Conservation (phyloP, 2,329 filamentous ascomycete genomes). For the Alternaria sp. region DNA sequence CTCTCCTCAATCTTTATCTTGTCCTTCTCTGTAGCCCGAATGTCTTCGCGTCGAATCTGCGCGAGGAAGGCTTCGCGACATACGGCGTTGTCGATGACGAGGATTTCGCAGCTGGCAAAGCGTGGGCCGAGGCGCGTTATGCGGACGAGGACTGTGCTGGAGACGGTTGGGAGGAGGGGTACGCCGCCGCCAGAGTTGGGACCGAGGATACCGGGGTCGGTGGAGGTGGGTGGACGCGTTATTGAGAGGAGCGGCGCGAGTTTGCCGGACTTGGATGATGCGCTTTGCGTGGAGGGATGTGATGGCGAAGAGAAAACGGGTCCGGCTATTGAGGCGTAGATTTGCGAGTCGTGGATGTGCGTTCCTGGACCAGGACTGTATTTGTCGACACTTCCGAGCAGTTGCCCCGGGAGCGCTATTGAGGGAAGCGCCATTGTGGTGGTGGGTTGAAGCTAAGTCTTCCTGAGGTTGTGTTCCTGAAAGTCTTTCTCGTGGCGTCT, state of each 20-base stretch:
- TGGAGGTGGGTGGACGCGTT: constrained; percentile 25
- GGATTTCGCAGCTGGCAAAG: constrained; percentile 84
- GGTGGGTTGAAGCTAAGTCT: neutral
- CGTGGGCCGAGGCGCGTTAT: constrained; percentile 85
- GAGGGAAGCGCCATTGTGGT: constrained; percentile 44
- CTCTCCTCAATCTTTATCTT: constrained; percentile 89
- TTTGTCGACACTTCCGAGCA: constrained; percentile 71
- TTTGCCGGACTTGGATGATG: constrained; percentile 60
- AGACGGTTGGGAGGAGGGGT: constrained; percentile 81
- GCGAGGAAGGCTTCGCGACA: constrained; percentile 84
- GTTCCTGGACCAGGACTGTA: constrained; percentile 82
- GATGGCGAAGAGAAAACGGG: constrained; percentile 57
- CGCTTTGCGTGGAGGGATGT: constrained; percentile 53
- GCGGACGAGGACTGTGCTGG: constrained; percentile 79
- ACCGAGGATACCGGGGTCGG: constrained; percentile 27
- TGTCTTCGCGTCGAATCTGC: constrained; percentile 85
- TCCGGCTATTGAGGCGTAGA: constrained; percentile 85
- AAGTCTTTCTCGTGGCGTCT: neutral
- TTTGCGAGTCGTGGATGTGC: constrained; percentile 75
- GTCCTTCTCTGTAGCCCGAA: constrained; percentile 94
- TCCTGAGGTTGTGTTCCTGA: neutral
- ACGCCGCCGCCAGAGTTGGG: constrained; percentile 54
- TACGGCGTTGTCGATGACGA: constrained; percentile 73
- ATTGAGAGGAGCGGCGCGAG: constrained; percentile 50
- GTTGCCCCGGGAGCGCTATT: constrained; percentile 80